These are phyloP conservation scores for Hypholoma fasciculare DNA, from an alignment of 768 basidiomycete genomes.

Conservation along the genomic window DNA sequence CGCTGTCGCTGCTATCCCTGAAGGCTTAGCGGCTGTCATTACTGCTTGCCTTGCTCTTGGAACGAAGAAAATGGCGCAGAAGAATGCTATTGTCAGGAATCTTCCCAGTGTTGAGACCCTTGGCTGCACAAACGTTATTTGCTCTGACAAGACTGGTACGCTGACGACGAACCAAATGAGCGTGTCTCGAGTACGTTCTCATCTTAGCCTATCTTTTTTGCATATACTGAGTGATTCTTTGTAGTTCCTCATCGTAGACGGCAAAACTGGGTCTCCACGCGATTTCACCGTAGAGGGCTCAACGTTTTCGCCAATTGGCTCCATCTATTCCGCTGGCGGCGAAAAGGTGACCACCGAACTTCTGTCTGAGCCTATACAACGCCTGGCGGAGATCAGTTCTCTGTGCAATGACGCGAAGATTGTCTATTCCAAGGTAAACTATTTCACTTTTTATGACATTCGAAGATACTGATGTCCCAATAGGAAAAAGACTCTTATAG, in stretches of 20 bases:
- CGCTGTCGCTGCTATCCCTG: conserved; percentile 98
- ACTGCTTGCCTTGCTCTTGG: conserved; percentile 96
- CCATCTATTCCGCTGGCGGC: conserved; percentile 66
- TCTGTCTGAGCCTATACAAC: conserved; percentile 69
- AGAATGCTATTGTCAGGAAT: conserved; percentile 96
- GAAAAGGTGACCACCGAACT: conserved; percentile 59
- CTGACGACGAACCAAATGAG: conserved; percentile 98
- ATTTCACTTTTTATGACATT: neutral
- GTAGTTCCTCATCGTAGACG: conserved; percentile 78
- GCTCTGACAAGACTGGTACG: conserved; percentile 98
- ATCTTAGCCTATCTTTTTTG: neutral
- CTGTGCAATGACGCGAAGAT: conserved; percentile 95
- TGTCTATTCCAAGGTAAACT: conserved; percentile 68
- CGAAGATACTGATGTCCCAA: conserved; percentile 4
- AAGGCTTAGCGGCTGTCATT: conserved; percentile 97
- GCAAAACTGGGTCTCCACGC: conserved; percentile 43
- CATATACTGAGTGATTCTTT: neutral
- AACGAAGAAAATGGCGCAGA: conserved; percentile 99
- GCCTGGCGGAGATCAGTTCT: conserved; percentile 88
- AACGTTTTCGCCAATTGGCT: conserved; percentile 86
- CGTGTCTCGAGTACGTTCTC: conserved; percentile 65
- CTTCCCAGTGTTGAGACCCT: conserved; percentile 96
- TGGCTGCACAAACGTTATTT: conserved; percentile 98
- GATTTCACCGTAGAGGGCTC: conserved; percentile 89
- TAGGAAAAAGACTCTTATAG: conserved; percentile 80